Evolutionary conservation across 257 asterid genomes (phyloP), one percentile per base, ranked within the genome.

Genomic region (Jacaranda copaia): DNA sequence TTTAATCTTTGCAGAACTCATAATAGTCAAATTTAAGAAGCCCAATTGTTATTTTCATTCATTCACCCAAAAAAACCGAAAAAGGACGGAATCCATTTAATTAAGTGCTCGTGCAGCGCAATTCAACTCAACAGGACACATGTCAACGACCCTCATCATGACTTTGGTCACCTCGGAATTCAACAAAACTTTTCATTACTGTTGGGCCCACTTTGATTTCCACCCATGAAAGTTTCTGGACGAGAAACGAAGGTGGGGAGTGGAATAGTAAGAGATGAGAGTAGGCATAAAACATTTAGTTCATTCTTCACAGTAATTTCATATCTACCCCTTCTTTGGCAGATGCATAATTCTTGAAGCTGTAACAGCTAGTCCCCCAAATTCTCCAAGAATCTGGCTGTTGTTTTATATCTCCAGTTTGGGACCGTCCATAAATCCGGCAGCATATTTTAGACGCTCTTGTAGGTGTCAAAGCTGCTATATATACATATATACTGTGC

Each of bases 91-190:
- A 25, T 25, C 32, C 32, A 25, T 25, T 8, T 40, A 42, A 42
- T 42, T 5, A 8, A 4, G 46, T 42, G 46, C 1, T 8, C 6
- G 46, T 42, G 32, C 32, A 55, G 13, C 0, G 8, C 55, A 12
- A 14, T 7, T 25, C 32, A 25, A 25, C 32, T 25, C 32, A 25
- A 25, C 8, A 40, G 51, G 74, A 67, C 68, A 76, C 80, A 35
- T 76, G 80, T 76, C 74, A 65, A 52, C 68, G 25, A 5, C 67
- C 65, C 67, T 16, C 20, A 35, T 18, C 57, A 40, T 64, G 73
- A 64, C 71, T 61, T 48, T 14, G 13, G 60, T 32, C 46, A 9
- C 16, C 59, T 43, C 3, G 36, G 10, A 48, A 71, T 71, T 51
- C 38, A 0, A 18, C 58, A 40, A 20, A 4, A 58, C 63, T 53